These are phyloP conservation scores for Striga hermonthica DNA, from an alignment of 305 asterid species.

Conservation along the genomic window DNA sequence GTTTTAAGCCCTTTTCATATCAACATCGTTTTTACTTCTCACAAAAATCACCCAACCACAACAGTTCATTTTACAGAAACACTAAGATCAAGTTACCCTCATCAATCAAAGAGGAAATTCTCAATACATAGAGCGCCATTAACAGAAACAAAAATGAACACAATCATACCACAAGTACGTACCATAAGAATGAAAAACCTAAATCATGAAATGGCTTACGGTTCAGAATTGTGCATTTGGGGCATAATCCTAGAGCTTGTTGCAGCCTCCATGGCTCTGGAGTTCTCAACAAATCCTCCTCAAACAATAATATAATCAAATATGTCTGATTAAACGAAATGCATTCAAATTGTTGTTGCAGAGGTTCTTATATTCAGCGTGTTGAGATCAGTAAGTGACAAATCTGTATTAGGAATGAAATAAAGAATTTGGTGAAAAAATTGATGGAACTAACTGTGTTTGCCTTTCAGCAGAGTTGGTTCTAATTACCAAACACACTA, in stretches of 20 bases:
- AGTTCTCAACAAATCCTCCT: conserved; percentile 15
- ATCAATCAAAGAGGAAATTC: background rate
- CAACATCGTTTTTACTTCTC: background rate
- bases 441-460: background rate
- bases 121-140: background rate
- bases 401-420: background rate
- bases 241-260: conserved; percentile 29
- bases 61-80: background rate
- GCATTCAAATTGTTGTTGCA: background rate
- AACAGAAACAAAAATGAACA: conserved; percentile 7
- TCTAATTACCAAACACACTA: background rate
- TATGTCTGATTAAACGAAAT: background rate
- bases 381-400: background rate
- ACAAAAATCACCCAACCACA: background rate
- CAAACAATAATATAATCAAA: background rate
- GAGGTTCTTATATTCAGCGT: background rate
- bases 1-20: background rate
- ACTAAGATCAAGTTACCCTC: background rate
- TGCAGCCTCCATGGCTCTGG: conserved; percentile 46
- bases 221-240: conserved; percentile 19
- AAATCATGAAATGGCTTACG: conserved; percentile 24
- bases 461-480: background rate
- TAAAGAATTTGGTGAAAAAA: background rate
- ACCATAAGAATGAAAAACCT: background rate
- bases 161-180: background rate